A percentile compares a stretch with the other conserved stretches of the same genome.
These are phyloP conservation scores for Nidularia sp. DNA, from an alignment of 768 basidiomycete species.

Conservation along the genomic window DNA sequence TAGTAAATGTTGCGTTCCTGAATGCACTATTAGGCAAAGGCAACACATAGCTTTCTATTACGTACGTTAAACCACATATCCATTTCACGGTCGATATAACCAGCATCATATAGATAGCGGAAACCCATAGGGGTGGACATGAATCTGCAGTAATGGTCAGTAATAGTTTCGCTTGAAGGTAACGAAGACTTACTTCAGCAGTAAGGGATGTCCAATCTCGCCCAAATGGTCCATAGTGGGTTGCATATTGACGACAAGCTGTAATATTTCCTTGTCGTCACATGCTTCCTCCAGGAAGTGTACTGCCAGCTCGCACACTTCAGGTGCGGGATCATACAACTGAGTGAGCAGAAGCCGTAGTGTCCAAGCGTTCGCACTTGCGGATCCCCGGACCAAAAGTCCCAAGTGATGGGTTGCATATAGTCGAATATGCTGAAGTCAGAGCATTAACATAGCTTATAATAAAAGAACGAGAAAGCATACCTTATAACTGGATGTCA, in stretches of 20 bases:
- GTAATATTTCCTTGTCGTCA: conserved; percentile 75
- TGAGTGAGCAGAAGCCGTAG: conserved; percentile 90
- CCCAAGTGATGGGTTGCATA: conserved; percentile 89
- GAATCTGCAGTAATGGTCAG: conserved; percentile 52
- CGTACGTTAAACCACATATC: conserved; percentile 94
- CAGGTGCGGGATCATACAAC: conserved; percentile 86
- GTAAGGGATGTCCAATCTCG: conserved; percentile 82
- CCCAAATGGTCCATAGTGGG: conserved; percentile 95
- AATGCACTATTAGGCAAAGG: not conserved
- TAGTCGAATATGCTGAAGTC: conserved; percentile 73
- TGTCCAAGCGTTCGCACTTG: conserved; percentile 79
- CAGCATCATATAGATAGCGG: conserved; percentile 84
- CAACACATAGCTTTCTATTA: not conserved
- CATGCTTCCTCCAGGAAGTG: conserved; percentile 88
- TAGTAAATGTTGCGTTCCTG: conserved; percentile 94
- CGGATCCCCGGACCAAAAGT: conserved; percentile 63
- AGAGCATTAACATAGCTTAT: not conserved
- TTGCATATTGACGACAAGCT: conserved; percentile 90
- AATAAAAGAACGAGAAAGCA: conserved; percentile 5
- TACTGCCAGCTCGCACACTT: conserved; percentile 89
- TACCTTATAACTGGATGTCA: conserved; percentile 91
- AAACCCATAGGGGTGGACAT: conserved; percentile 94
- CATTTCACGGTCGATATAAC: conserved; percentile 93
- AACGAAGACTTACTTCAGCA: conserved; percentile 66
- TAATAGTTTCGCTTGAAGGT: not conserved